A percentile compares a stretch with the other conserved stretches of the same genome.
These are phyloP conservation scores for Dactylonectria macrodidyma DNA, from an alignment of 2,329 filamentous ascomycete genomes.

Conservation along the genomic window DNA sequence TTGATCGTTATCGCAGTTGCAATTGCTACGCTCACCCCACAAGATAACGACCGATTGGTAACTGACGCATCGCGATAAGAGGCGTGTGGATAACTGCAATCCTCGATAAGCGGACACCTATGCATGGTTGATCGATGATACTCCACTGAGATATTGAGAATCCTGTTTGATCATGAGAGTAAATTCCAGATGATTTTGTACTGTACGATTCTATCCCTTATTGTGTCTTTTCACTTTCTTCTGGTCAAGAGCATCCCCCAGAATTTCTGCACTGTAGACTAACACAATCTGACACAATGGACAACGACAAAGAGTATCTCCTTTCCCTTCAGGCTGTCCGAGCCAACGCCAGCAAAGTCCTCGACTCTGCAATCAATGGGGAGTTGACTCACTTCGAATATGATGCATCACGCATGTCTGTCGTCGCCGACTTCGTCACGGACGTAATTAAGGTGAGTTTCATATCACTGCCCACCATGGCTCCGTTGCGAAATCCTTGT, in stretches of 20 bases:
- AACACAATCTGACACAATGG: not conserved
- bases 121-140: not conserved
- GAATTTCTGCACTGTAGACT: not conserved
- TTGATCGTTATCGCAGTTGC: not conserved
- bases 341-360: conserved; percentile 52
- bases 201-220: no score
- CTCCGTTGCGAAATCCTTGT: not conserved
- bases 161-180: not conserved
- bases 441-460: conserved; percentile 59
- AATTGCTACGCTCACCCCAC: not conserved
- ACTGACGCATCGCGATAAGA: not conserved
- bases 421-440: conserved; percentile 59
- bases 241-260: not conserved
- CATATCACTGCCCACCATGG: not conserved
- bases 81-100: not conserved
- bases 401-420: conserved; percentile 54
- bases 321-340: conserved; percentile 55
- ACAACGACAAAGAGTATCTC: conserved; percentile 51
- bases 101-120: not conserved
- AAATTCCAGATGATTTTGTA: not conserved
- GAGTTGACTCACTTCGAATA: conserved; percentile 60
- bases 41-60: not conserved
- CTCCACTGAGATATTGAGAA: not conserved
- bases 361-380: conserved; percentile 54
- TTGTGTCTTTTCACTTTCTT: no score